Evolutionary conservation across 345 rosid species (phyloP).

Genomic region (Murraya koenigii): DNA sequence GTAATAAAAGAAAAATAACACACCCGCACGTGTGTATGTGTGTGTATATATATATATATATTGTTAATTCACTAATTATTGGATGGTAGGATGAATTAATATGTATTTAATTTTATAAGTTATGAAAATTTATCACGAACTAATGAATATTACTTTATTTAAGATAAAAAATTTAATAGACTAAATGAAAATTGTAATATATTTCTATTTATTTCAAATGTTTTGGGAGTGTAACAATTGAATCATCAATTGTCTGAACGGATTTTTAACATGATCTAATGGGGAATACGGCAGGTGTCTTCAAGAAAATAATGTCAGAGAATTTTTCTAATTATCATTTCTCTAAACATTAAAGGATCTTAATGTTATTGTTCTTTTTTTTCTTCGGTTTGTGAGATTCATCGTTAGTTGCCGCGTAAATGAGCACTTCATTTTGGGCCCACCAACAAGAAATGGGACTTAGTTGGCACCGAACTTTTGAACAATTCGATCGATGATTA

Average conservation of each 20-base stretch:
- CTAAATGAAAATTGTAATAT: too few species aligned
- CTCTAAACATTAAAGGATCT: background rate
- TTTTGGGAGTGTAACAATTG: background rate
- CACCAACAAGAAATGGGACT: background rate
- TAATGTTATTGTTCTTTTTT: background rate
- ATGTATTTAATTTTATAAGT: too few species aligned
- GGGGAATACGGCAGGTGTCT: background rate
- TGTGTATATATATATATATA: too few species aligned
- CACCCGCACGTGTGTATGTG: too few species aligned
- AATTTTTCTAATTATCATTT: too few species aligned
- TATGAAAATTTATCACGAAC: too few species aligned
- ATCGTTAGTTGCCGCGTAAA: conserved; percentile 4
- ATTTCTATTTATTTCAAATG: background rate
- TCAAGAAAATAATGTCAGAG: background rate
- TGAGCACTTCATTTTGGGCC: background rate
- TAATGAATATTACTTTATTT: too few species aligned
- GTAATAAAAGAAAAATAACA: too few species aligned
- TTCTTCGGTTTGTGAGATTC: background rate
- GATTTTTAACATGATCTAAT: background rate
- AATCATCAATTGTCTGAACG: background rate
- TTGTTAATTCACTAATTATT: too few species aligned
- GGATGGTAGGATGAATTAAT: too few species aligned
- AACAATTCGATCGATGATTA: too few species aligned
- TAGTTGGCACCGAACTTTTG: background rate
- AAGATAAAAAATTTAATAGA: too few species aligned